Conservation (phyloP, 306 rosid species). For the Acmispon strigosus region DNA sequence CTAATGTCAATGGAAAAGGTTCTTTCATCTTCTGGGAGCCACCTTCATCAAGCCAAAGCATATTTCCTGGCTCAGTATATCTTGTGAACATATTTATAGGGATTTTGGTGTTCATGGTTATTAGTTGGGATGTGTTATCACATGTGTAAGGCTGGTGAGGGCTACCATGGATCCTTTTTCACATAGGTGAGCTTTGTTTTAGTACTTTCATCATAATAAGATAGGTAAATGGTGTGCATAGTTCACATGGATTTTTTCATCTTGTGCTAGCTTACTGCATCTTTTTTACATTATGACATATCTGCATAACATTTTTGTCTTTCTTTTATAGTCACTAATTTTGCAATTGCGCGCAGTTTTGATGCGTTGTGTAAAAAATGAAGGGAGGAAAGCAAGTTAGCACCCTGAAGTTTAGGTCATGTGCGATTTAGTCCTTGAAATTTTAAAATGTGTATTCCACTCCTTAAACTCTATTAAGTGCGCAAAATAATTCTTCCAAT, state of each 20-base stretch:
- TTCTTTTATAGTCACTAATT: background rate
- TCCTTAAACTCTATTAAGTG: no score
- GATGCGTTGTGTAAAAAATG: no score
- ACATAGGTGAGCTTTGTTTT: background rate
- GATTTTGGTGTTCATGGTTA: constrained; percentile 12
- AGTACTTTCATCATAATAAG: background rate
- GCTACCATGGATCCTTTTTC: background rate
- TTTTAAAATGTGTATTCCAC: no score
- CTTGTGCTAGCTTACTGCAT: background rate
- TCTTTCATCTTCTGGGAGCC: constrained; percentile 27
- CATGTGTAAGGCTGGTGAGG: background rate
- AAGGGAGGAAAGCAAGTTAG: no score
- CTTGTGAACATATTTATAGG: constrained; percentile 21
- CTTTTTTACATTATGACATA: constrained; percentile 4
- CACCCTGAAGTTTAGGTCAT: no score
- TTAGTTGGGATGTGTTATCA: constrained; percentile 25
- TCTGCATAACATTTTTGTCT: background rate
- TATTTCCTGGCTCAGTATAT: constrained; percentile 30
- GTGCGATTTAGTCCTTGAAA: no score
- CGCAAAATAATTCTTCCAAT: no score
- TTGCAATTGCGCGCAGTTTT: no score
- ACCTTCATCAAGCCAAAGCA: constrained; percentile 12
- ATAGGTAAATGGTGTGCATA: background rate
- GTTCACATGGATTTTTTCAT: background rate
- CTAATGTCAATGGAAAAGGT: constrained; percentile 1